Evolutionary conservation across 257 asterid genomes (phyloP).

Genomic region (Nyctanthes arbortristis): DNA sequence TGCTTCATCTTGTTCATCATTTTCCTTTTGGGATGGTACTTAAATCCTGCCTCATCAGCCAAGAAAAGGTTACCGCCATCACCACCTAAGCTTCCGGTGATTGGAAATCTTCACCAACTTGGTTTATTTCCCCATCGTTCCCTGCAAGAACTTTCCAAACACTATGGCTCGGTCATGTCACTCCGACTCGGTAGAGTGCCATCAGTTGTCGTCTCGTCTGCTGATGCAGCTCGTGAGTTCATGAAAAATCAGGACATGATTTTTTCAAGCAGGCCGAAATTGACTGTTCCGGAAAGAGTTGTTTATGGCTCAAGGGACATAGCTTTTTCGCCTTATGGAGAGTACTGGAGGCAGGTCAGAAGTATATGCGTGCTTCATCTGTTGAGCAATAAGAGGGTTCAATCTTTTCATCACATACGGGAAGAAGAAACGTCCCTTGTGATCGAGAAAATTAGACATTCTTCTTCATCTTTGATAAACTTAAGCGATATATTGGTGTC

Average conservation of each 20-base stretch:
- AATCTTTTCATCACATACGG: slow-evolving; percentile 18
- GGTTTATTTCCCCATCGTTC: slow-evolving; percentile 43
- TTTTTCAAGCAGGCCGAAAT: slow-evolving; percentile 41
- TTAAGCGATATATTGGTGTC: slow-evolving; percentile 26
- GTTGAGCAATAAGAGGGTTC: too few species aligned
- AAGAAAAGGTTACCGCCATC: slow-evolving; percentile 36
- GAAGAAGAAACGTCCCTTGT: slow-evolving; percentile 43
- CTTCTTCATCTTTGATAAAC: slow-evolving; percentile 21
- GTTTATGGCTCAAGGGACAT: slow-evolving; percentile 28
- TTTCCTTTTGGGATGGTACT: slow-evolving; percentile 21
- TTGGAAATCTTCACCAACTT: slow-evolving; percentile 45
- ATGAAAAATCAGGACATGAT: slow-evolving; percentile 40
- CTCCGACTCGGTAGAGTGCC: slow-evolving; percentile 45
- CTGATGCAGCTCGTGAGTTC: slow-evolving; percentile 35
- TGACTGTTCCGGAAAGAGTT: slow-evolving; percentile 16
- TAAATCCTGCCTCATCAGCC: slow-evolving; percentile 1
- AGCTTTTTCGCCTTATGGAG: slow-evolving; percentile 38
- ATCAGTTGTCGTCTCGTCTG: slow-evolving; percentile 40
- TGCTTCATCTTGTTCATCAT: not conserved
- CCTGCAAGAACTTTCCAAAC: slow-evolving; percentile 29
- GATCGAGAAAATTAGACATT: slow-evolving; percentile 29
- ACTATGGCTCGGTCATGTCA: slow-evolving; percentile 42
- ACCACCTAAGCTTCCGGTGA: slow-evolving; percentile 43
- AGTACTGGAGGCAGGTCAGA: slow-evolving; percentile 42
- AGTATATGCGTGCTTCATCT: too few species aligned